These are phyloP conservation scores for Wolfiporia cocos DNA, from an alignment of 1,284 basidiomycete genomes.

Conservation along the genomic window DNA sequence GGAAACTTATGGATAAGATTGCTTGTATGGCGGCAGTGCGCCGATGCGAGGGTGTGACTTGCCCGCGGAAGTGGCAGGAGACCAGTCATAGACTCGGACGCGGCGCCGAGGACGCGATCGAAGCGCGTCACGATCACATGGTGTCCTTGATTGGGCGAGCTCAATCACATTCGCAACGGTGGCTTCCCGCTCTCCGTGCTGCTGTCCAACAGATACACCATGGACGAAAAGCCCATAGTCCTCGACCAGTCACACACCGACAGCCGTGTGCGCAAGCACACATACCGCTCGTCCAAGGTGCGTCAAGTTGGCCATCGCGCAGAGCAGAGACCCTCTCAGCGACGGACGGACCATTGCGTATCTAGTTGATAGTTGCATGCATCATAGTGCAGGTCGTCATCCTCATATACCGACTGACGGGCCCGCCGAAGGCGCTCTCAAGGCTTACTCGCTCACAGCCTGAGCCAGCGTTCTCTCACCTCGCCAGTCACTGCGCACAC, in stretches of 20 bases:
- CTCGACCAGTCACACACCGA: not conserved
- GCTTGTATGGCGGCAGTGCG: too few relatives aligned
- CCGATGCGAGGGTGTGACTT: too few relatives aligned
- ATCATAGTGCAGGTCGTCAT: slow-evolving; percentile 9
- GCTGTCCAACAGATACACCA: not conserved
- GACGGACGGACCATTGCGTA: too few relatives aligned
- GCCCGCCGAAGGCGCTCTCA: slow-evolving; percentile 2
- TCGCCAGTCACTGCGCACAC: slow-evolving; percentile 45
- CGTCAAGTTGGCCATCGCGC: too few relatives aligned
- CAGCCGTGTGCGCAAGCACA: slow-evolving; percentile 2
- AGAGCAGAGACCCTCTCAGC: too few relatives aligned
- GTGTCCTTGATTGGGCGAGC: not conserved
- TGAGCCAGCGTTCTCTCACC: slow-evolving; percentile 28
- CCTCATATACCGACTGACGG: slow-evolving; percentile 6
- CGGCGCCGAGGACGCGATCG: not conserved
- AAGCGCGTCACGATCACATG: slow-evolving; percentile 5
- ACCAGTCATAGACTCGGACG: not conserved
- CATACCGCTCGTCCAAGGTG: slow-evolving; percentile 4
- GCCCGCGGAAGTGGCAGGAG: not conserved
- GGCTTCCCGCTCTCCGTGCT: too few relatives aligned
- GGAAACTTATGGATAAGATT: too few relatives aligned
- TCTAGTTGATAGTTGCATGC: slow-evolving; percentile 9
- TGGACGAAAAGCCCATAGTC: slow-evolving; percentile 4
- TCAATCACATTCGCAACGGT: too few relatives aligned
- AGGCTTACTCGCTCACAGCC: not conserved